Evolutionary conservation across 805 yeast species (phyloP).

Genomic region (Myxozyma udenii): DNA sequence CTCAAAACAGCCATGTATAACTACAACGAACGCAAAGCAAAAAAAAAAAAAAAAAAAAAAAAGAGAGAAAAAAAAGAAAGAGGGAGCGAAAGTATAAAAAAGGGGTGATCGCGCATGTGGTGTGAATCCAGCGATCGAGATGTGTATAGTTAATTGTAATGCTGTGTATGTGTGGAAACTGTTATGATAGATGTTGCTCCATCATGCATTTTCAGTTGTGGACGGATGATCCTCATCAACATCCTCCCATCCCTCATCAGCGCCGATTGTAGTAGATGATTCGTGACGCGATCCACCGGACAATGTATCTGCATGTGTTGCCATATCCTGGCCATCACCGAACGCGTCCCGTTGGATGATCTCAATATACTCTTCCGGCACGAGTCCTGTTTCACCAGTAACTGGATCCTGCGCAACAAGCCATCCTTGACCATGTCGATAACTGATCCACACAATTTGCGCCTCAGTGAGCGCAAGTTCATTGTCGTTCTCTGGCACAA

Average conservation of each 20-base stretch:
- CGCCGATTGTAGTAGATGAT: too few relatives aligned
- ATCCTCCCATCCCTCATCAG: constrained; percentile 35
- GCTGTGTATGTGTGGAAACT: too few relatives aligned
- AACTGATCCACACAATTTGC: constrained; percentile 78
- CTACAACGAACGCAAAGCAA: neutral
- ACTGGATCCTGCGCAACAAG: constrained; percentile 79
- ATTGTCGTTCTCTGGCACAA: constrained; percentile 89
- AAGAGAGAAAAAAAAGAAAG: neutral
- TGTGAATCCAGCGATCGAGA: neutral
- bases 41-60: neutral
- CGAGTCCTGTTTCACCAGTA: constrained; percentile 73
- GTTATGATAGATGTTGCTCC: too few relatives aligned
- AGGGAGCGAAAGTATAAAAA: neutral
- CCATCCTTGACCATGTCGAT: constrained; percentile 98
- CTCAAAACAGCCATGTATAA: too few relatives aligned
- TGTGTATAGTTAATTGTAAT: too few relatives aligned
- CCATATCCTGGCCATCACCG: constrained; percentile 11
- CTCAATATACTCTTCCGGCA: constrained; percentile 92
- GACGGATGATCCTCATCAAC: constrained; percentile 5
- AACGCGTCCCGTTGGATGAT: constrained; percentile 36
- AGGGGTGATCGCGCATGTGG: neutral
- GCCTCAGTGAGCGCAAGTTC: constrained; percentile 78
- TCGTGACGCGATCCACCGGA: too few relatives aligned
- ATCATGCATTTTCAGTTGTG: too few relatives aligned
- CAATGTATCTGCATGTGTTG: constrained; percentile 8